phyloP scores from a whole-genome alignment of 768 basidiomycete genomes.

The Dacryopinax primogenitus region DNA sequence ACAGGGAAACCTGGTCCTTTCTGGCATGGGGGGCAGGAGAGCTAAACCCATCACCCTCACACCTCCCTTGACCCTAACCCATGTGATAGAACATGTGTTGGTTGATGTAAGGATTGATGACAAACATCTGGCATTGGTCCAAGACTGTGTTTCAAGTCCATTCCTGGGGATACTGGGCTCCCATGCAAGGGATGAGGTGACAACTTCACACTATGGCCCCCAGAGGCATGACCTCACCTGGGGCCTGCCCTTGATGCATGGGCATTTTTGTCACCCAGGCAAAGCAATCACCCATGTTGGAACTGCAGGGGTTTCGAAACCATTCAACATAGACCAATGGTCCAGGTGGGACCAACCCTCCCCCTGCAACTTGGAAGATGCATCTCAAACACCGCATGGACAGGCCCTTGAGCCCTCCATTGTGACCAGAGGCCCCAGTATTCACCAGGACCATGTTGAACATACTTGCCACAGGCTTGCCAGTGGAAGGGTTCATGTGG shows the following conservation, averaged over 20 bases:
- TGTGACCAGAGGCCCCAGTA: neutral
- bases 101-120: conserved; percentile 2
- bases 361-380: neutral
- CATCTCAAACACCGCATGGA: neutral
- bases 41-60: too few species aligned
- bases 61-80: too few species aligned
- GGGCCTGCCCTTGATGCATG: neutral
- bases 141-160: neutral
- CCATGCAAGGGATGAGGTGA: neutral
- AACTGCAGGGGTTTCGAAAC: neutral
- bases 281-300: neutral
- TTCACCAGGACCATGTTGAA: neutral
- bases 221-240: neutral
- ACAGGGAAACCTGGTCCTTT: too few species aligned
- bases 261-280: neutral
- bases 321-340: neutral
- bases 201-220: neutral
- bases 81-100: conserved; percentile 77
- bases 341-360: neutral
- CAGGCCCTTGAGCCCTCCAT: neutral
- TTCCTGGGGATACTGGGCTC: neutral
- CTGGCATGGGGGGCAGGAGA: too few species aligned
- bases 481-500: neutral
- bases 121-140: neutral
- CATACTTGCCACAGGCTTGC: neutral